A percentile compares a stretch with the other conserved stretches of the same genome.
These are phyloP conservation scores for Benincasa hispida DNA, from an alignment of 306 rosid genomes.

Conservation along the genomic window DNA sequence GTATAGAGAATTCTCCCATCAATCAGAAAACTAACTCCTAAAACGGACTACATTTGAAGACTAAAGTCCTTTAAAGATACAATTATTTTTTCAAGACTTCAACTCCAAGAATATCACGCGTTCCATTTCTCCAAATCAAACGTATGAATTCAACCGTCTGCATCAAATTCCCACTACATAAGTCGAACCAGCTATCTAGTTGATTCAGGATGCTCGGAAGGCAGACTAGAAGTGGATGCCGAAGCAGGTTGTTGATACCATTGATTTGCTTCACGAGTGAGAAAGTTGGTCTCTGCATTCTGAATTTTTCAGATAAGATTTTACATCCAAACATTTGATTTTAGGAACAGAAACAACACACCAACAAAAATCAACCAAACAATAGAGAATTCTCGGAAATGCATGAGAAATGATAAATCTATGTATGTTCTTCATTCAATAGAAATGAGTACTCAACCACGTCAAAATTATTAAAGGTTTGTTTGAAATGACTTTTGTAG, in stretches of 20 bases:
- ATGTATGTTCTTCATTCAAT: not conserved
- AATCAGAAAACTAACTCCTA: no score
- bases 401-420: no score
- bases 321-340: not conserved
- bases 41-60: no score
- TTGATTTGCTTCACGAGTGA: conserved; percentile 52
- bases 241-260: conserved; percentile 85
- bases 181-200: not conserved
- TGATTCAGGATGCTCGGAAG: conserved; percentile 6
- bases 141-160: no score
- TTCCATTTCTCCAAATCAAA: no score
- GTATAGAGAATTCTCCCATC: no score
- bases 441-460: not conserved
- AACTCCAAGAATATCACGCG: no score
- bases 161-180: not conserved
- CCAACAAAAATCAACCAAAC: not conserved
- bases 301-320: not conserved
- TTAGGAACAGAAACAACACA: not conserved
- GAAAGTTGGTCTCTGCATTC: conserved; percentile 83
- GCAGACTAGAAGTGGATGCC: conserved; percentile 21
- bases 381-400: no score
- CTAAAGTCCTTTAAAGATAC: no score
- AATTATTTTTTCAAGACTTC: no score
- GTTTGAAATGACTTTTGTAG: not conserved
- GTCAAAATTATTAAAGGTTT: not conserved